Evolutionary conservation across 179 eudicot species (phyloP), one percentile per base, ranked within the genome.

Genomic region (Silene noctiflora): DNA sequence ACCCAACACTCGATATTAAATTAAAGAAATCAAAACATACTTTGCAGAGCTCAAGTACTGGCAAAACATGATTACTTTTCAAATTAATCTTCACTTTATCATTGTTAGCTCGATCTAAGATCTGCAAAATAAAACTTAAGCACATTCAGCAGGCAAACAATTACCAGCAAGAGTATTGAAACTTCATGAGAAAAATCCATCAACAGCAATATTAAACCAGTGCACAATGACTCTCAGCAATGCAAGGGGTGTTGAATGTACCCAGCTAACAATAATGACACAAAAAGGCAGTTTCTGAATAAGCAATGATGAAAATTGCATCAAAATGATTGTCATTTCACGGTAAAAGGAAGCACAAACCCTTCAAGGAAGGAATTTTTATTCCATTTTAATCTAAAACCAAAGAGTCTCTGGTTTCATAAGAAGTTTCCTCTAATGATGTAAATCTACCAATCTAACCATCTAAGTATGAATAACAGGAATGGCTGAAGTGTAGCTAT

Each of bases 1-100:
- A 44, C 31, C 13, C 73, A 76, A 42, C 42, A 22, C 33, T 13
- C 29, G 55, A 20, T 62, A 77, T 6, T 24, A 33, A 24, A 21
- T 39, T 19, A 71, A 53, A 73, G 70, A 53, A 25, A 33, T 1
- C 55, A 71, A 35, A 31, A 55, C 73, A 72, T 85, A 95, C 99
- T 88, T 89, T 93, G 75, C 99, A 95, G 31, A 87, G 86, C 84
- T 95, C 99, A 24, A 95, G 82, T 59, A 95, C 75, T 63, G 99
- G 95, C 66, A 88, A 85, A 48, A 91, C 86, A 56, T 88, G 91
- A 82, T 91, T 94, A 73, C 97, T 89, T 86, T 85, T 89, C 84
- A 95, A 69, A 65, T 81, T 58, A 64, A 95, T 83, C 80, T 89
- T 89, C 81, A 81, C 79, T 83, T 88, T 86, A 55, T 89, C 93